phyloP scores from a whole-genome alignment of 2,329 filamentous ascomycete species.

The Metarhizium brunneum region DNA sequence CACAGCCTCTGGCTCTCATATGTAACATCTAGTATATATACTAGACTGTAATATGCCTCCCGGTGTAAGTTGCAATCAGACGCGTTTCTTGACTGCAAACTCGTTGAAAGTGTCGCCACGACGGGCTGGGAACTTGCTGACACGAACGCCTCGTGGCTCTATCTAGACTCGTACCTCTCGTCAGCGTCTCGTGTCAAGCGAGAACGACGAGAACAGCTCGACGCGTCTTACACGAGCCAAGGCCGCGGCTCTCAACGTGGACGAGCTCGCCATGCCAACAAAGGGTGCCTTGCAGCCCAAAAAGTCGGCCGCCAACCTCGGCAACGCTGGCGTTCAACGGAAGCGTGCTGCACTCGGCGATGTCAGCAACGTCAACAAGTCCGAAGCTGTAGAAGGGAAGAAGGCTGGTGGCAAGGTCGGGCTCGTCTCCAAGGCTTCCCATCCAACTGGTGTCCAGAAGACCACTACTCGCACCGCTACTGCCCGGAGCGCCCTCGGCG shows the following conservation, averaged over 20 bases:
- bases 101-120: conserved; percentile 46
- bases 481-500: conserved; percentile 51
- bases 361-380: conserved; percentile 89
- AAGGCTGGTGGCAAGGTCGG: conserved; percentile 60
- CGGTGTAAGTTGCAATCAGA: conserved; percentile 17
- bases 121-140: conserved; percentile 7
- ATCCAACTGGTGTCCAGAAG: conserved; percentile 78
- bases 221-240: conserved; percentile 91
- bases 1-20: conserved; percentile 9
- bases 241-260: conserved; percentile 62
- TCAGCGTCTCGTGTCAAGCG: conserved; percentile 71
- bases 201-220: conserved; percentile 88
- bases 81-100: background rate
- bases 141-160: background rate
- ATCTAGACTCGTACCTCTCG: conserved; percentile 58
- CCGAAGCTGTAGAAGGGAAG: conserved; percentile 62
- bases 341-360: conserved; percentile 85
- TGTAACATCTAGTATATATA: conserved; percentile 11
- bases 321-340: conserved; percentile 41
- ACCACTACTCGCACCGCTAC: conserved; percentile 40
- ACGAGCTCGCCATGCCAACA: conserved; percentile 46
- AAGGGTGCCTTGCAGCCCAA: conserved; percentile 63
- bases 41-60: conserved; percentile 25
- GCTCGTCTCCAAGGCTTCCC: conserved; percentile 69
- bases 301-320: conserved; percentile 46